Evolutionary conservation across 805 yeast genomes (phyloP).

Genomic region (Komagataella phaffii): DNA sequence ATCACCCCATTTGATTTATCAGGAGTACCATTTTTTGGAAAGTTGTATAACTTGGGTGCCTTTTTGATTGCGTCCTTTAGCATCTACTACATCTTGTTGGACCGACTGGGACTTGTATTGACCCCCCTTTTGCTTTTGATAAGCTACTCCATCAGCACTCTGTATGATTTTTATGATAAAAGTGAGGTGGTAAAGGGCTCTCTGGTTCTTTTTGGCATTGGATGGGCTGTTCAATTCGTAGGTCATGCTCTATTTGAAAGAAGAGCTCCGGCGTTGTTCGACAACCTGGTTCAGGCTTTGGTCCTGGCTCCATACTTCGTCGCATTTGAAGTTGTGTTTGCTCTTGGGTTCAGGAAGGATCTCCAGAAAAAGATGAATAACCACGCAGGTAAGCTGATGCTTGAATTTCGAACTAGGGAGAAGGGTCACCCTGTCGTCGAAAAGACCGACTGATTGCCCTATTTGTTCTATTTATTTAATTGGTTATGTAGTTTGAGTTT

Average conservation of each 20-base stretch:
- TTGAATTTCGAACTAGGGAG: constrained; percentile 15
- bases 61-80: constrained; percentile 33
- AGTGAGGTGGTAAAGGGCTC: constrained; percentile 17
- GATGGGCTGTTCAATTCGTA: constrained; percentile 78
- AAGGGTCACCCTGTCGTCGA: neutral
- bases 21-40: constrained; percentile 4
- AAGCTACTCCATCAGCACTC: constrained; percentile 7
- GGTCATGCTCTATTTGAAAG: constrained; percentile 80
- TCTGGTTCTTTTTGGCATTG: constrained; percentile 27
- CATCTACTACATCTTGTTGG: constrained; percentile 45
- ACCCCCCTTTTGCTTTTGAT: constrained; percentile 21
- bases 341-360: constrained; percentile 45
- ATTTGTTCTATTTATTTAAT: neutral
- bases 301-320: constrained; percentile 90
- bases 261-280: constrained; percentile 78
- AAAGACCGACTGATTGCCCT: neutral
- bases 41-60: constrained; percentile 30
- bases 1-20: neutral
- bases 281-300: constrained; percentile 71
- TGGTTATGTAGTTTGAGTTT: neutral
- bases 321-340: constrained; percentile 59
- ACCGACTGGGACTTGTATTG: constrained; percentile 31
- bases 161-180: constrained; percentile 6
- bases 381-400: constrained; percentile 25
- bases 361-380: constrained; percentile 35